A percentile compares a stretch with the other conserved stretches of the same genome.
Conservation (phyloP, 2,329 filamentous ascomycete genomes). For the Monilinia laxa region DNA sequence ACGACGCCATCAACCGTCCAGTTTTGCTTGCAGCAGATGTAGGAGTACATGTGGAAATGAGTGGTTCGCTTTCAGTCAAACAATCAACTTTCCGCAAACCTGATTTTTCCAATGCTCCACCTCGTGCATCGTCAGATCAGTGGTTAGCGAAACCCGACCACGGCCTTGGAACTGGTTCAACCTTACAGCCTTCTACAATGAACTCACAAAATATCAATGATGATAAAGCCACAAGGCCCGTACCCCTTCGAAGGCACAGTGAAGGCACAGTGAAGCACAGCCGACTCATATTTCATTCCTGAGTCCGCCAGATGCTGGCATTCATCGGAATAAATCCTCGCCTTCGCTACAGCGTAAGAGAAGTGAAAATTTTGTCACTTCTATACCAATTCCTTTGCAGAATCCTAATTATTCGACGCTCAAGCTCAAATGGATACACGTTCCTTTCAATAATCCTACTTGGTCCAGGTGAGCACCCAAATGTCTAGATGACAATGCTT, state of each 20-base stretch:
- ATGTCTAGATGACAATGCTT: too few relatives aligned
- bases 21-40: not conserved
- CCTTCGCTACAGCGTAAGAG: not conserved
- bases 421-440: constrained; percentile 14
- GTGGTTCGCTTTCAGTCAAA: not conserved
- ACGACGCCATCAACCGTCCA: not conserved
- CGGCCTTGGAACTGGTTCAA: not conserved
- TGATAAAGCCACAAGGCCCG: not conserved
- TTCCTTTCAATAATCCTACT: not conserved
- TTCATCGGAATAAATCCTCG: not conserved
- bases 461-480: not conserved
- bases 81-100: not conserved
- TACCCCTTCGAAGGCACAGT: too few relatives aligned
- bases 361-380: not conserved
- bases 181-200: not conserved
- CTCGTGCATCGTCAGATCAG: not conserved
- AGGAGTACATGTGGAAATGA: not conserved
- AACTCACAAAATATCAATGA: not conserved
- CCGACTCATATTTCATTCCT: not conserved
- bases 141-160: not conserved
- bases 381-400: not conserved
- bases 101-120: not conserved
- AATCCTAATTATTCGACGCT: not conserved
- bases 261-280: not conserved
- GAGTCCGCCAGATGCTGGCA: not conserved